Evolutionary conservation across 2,329 filamentous ascomycete species (phyloP), one percentile per base, ranked within the genome.

Genomic region (Diaporthe velutina): DNA sequence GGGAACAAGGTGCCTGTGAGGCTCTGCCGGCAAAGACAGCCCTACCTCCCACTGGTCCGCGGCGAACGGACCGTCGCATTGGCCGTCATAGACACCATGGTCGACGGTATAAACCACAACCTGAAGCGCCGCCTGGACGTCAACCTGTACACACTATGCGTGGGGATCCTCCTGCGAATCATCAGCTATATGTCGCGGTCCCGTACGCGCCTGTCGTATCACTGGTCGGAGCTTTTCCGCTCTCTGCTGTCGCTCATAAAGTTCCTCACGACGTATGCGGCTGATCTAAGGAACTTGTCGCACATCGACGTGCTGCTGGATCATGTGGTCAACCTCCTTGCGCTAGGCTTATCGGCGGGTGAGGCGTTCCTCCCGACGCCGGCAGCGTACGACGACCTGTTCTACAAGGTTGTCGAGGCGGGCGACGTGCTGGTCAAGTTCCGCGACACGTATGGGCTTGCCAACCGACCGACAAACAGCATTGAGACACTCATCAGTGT

Each of bases 321-420:
- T 78, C 90, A 93, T 45, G 90, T 98, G 1, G 93, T 97, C 70
- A 95, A 97, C 80, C 86, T 98, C 8, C 88, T 98, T 52, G 95
- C 95, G 1, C 89, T 98, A 52, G 94, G 95, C 2, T 88, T 99
- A 10, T 97, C 94, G 2, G 91, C 92, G 2, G 97, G 97, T 9
- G 97, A 98, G 82, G 92, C 94, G 3, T 98, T 99, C 84, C 88
- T 99, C 10, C 97, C 96, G 0, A 94, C 94, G 40, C 93, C 95
- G 0, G 90, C 94, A 25, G 93, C 95, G 2, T 98, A 98, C 83
- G 97, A 99, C 80, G 97, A 99, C 80, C 88, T 99, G 0, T 98
- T 99, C 85, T 99, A 99, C 90, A 99, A 99, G 85, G 90, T 98
- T 2, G 95, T 98, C 35, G 97, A 99, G 84, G 94, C 93, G 2